A percentile compares a stretch with the other conserved stretches of the same genome.
Evolutionary conservation across 169 alveolate genomes (phyloP).

Genomic region (Plasmodium vivax): DNA sequence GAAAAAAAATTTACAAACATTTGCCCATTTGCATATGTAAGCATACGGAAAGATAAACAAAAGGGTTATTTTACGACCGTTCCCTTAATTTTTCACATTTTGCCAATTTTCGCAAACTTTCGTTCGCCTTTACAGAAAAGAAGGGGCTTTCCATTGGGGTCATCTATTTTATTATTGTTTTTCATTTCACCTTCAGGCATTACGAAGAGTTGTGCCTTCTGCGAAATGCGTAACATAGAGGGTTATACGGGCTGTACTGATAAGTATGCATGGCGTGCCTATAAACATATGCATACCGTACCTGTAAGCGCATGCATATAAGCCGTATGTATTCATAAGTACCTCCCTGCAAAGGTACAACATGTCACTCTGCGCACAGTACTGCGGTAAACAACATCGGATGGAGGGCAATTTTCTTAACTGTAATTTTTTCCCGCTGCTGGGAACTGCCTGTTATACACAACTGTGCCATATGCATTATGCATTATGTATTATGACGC

Average conservation of each 20-base stretch:
- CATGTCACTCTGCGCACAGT: neutral
- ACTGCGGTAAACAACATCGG: neutral
- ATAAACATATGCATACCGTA: neutral
- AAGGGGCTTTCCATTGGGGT: neutral
- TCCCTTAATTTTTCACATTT: neutral
- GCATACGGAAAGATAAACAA: neutral
- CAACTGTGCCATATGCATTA: neutral
- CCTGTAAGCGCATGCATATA: neutral
- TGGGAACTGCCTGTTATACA: neutral
- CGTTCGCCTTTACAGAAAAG: neutral
- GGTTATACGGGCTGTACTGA: neutral
- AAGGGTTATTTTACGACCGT: neutral
- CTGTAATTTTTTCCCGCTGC: neutral
- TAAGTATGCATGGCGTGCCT: neutral
- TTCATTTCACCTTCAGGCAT: neutral
- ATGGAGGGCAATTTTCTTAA: neutral
- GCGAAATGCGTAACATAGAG: neutral
- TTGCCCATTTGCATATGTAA: neutral
- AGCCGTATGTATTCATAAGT: neutral
- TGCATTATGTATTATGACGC: neutral
- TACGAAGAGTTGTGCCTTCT: neutral
- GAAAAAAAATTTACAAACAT: neutral
- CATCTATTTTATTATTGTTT: neutral
- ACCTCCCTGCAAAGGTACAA: neutral
- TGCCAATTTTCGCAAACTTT: neutral